Percentiles rank a stretch among this genome's conserved stretches.
These are phyloP conservation scores for Ceratobasidium sp. DNA, from an alignment of 1,284 basidiomycete species.

Conservation along the genomic window DNA sequence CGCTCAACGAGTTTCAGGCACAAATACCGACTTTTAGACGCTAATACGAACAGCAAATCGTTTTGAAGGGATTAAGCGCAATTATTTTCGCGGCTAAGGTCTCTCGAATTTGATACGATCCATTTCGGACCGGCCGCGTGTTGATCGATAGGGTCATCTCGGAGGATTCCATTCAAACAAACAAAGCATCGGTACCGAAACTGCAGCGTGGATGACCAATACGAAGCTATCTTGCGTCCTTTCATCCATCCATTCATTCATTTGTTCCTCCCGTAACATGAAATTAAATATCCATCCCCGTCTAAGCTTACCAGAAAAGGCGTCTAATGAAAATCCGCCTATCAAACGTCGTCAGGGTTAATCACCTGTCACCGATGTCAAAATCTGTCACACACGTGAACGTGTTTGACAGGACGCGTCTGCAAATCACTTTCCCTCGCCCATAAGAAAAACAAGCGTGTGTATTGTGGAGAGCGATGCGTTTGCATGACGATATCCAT, in stretches of 20 bases:
- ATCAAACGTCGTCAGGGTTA: constrained; percentile 14
- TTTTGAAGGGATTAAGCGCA: too few species aligned
- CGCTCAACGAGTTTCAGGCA: too few species aligned
- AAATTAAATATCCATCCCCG: background rate
- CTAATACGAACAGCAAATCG: too few species aligned
- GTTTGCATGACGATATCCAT: too few species aligned
- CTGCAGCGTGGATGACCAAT: background rate
- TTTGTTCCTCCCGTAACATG: constrained; percentile 2
- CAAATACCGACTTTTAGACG: too few species aligned
- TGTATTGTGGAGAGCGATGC: background rate
- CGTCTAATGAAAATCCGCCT: background rate
- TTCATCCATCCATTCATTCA: background rate
- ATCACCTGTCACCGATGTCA: constrained; percentile 5
- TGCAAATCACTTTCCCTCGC: background rate
- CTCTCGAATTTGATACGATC: background rate
- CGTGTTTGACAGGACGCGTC: background rate
- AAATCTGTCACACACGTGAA: constrained; percentile 7
- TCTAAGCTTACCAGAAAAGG: background rate
- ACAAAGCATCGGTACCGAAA: too few species aligned
- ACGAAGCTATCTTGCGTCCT: background rate
- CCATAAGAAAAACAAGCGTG: background rate
- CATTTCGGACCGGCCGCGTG: background rate
- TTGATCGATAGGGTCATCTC: background rate
- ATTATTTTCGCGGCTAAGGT: too few species aligned
- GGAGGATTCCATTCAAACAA: background rate